A percentile compares a stretch with the other conserved stretches of the same genome.
These are phyloP conservation scores for Pichia phayaonensis DNA, from an alignment of 805 yeast genomes.

Conservation along the genomic window DNA sequence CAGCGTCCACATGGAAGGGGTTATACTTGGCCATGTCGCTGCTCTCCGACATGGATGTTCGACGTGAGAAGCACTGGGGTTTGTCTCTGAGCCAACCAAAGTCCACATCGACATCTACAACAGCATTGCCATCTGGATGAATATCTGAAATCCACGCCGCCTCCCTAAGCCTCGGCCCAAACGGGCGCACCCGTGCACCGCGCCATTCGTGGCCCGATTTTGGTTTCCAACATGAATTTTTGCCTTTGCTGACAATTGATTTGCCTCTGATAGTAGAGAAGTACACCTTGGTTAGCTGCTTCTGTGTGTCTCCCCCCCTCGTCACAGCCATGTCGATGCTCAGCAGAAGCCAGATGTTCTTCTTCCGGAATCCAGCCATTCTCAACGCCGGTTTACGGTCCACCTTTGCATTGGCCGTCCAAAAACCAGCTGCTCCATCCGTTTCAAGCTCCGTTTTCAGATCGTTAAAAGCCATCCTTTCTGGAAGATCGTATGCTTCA, in stretches of 20 bases:
- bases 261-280: too few species aligned
- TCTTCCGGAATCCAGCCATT: conserved; percentile 46
- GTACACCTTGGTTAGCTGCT: too few species aligned
- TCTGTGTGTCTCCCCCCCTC: not conserved
- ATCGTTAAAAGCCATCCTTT: not conserved
- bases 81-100: not conserved
- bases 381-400: conserved; percentile 22
- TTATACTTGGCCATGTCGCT: conserved; percentile 1
- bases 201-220: too few species aligned
- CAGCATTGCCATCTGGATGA: not conserved
- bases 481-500: not conserved
- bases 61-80: not conserved
- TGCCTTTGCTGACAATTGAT: not conserved
- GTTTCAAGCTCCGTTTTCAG: not conserved
- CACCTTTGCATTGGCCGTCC: conserved; percentile 6
- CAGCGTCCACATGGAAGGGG: conserved; percentile 5
- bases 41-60: not conserved
- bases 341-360: conserved; percentile 39
- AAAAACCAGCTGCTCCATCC: conserved; percentile 4
- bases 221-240: too few species aligned
- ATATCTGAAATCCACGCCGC: not conserved
- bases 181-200: not conserved
- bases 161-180: too few species aligned
- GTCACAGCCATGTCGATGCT: not conserved
- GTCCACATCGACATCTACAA: too few species aligned